Base-by-base conservation (phyloP, 139 green algal species). In the Volvox africanus region DNA sequence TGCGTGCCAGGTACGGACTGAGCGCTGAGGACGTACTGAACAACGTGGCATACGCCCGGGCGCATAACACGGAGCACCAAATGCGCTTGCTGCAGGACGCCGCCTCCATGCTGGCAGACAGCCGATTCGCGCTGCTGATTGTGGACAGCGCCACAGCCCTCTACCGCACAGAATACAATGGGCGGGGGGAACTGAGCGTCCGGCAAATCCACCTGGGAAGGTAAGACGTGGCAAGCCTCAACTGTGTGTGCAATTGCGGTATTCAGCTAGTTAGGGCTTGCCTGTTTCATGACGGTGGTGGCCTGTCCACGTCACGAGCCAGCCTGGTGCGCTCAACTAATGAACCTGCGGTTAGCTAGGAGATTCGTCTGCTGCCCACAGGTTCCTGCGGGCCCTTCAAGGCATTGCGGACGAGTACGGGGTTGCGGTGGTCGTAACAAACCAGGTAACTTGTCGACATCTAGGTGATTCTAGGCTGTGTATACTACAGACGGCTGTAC, bases 61-160 rank as follows among this genome's bases (percentile, higher is more conserved):
- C 98, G 0, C 97, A 99, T 96, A 99, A 99, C 95, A 99, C 97
- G 32, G 98, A 99, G 67, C 98, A 99, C 92, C 98, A 99, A 94
- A 92, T 94, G 67, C 92, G 97, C 84, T 95, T 99, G 76, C 96
- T 99, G 36, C 82, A 97, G 61, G 80, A 88, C 68, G 98, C 98
- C 75, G 97, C 97, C 12, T 94, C 91, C 17, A 99, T 99, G 97
- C 98, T 99, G 97, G 91, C 97, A 0, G 97, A 99, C 30, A 93
- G 93, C 18, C 92, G 98, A 21, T 99, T 99, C 92, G 95, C 96
- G 13, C 91, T 99, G 36, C 93, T 99, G 35, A 93, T 99, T 0
- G 98, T 99, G 61, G 98, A 99, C 96, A 83, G 61, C 79, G 98
- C 96, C 20, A 99, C 98, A 17, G 96, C 97, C 2, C 93, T 99